phyloP scores from a whole-genome alignment of 164 flowering plant species.

The grape (Vitis vinifera) region DNA sequence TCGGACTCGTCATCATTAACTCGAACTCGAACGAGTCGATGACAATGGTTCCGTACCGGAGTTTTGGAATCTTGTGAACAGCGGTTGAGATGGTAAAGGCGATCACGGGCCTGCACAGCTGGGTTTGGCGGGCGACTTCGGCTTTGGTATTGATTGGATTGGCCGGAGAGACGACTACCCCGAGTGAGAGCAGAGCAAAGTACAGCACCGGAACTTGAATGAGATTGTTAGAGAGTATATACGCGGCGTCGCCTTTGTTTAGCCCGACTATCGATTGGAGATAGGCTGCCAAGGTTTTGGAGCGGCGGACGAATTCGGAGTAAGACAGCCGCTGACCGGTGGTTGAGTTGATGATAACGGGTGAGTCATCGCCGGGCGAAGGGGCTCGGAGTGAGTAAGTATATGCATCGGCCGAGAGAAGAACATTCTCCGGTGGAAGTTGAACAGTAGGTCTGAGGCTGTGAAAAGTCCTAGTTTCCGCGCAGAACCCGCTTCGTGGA shows the following conservation, averaged over 20 bases:
- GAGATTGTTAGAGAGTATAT: constrained; percentile 21
- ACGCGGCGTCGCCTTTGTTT: constrained; percentile 16
- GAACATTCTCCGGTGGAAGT: constrained; percentile 35
- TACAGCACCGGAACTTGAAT: constrained; percentile 29
- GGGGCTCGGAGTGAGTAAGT: constrained; percentile 33
- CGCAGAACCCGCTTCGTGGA: constrained; percentile 43
- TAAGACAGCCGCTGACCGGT: constrained; percentile 30
- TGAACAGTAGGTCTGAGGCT: constrained; percentile 36
- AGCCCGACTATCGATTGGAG: constrained; percentile 15
- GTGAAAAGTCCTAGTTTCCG: constrained; percentile 42
- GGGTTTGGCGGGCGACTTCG: constrained; percentile 14
- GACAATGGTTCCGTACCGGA: constrained; percentile 26
- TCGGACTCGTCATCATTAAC: constrained; percentile 20
- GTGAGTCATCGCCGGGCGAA: constrained; percentile 5
- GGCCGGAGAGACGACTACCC: constrained; percentile 30
- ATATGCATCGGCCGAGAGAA: constrained; percentile 29
- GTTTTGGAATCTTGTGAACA: constrained; percentile 24
- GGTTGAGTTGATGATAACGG: constrained; percentile 34
- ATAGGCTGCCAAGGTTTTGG: constrained; percentile 20
- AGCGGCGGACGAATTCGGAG: constrained; percentile 23
- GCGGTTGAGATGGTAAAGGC: constrained; percentile 31
- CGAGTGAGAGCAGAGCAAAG: constrained; percentile 32
- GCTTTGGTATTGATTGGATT: constrained; percentile 19
- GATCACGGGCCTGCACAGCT: constrained; percentile 19
- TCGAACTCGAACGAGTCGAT: constrained; percentile 50